Evolutionary conservation across 202 grass and related monocot genomes (phyloP), one percentile per base, ranked within the genome.

Genomic region (Panicum virgatum): DNA sequence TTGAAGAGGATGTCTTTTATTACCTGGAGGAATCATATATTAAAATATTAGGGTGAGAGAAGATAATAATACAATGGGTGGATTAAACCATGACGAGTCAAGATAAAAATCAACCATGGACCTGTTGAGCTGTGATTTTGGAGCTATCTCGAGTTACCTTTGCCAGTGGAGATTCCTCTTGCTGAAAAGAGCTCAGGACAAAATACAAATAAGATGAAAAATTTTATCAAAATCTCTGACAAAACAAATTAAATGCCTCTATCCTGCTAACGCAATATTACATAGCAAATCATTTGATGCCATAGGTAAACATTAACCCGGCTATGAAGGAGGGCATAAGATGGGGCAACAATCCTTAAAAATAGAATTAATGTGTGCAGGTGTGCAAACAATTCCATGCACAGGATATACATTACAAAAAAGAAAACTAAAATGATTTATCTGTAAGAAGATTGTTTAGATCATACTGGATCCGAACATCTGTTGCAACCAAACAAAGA

Each of bases 61-160:
- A 36, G 0, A n/a, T n/a, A n/a, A 53, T 71, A 60, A 47, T 8
- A 14, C 19, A 81, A 3, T 34, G 8, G 32, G 7, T 56, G 12
- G 80, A 69, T 18, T 42, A 16, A 27, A 57, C 12, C 13, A n/a
- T 0, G 5, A 64, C 38, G 29, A 54, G 2, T 76, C 34, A 3
- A 37, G 7, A 56, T 1, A 54, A n/a, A n/a, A n/a, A n/a, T n/a
- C n/a, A n/a, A 67, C 96, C 96, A 82, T 99, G 96, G 78, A 99
- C 96, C 77, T 99, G 96, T 66, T 99, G 93, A 10, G 93, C 91
- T 19, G 91, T 96, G 64, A 99, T 96, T 82, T 94, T 99, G 13
- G 93, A 92, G 65, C 96, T 99, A 83, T 99, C 96, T 12, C 96
- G 91, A 61, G 93, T 99, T 77, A 96, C 90, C 71, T 99, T 99